These are phyloP conservation scores for Solanum paucissectum DNA, from an alignment of 257 asterid species.

Conservation along the genomic window DNA sequence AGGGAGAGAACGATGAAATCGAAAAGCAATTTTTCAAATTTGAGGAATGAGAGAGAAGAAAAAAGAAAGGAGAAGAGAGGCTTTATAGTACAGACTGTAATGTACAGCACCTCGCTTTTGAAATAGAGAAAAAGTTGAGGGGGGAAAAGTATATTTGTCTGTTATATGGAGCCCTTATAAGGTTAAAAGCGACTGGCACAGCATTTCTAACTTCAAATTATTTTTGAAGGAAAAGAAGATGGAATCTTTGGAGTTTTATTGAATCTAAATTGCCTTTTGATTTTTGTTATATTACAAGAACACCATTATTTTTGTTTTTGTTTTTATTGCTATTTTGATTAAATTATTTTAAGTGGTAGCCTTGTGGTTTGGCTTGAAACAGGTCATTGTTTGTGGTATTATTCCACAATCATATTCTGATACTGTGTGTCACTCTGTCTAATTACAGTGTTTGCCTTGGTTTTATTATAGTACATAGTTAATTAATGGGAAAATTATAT, in stretches of 20 bases:
- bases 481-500: not conserved
- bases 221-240: conserved; percentile 1
- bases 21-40: not conserved
- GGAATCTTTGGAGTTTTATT: conserved; percentile 21
- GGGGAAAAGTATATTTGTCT: conserved; percentile 14
- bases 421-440: not conserved
- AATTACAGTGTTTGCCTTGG: not conserved
- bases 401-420: conserved; percentile 6
- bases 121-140: not conserved
- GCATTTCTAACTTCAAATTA: not conserved
- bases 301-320: conserved; percentile 14
- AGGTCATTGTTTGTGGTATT: conserved; percentile 4
- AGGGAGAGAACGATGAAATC: not conserved
- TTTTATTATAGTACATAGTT: not conserved
- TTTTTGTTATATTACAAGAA: conserved; percentile 10
- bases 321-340: not conserved
- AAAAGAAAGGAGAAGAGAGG: not conserved
- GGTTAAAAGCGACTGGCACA: not conserved
- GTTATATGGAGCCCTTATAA: conserved; percentile 8
- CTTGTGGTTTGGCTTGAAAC: conserved; percentile 4
- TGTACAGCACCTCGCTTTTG: not conserved
- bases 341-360: not conserved
- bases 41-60: conserved; percentile 1
- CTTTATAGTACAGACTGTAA: not conserved
- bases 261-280: conserved; percentile 1